Evolutionary conservation across 2,329 filamentous ascomycete genomes (phyloP), one percentile per base, ranked within the genome.

Genomic region (Rasamsonia emersonii): DNA sequence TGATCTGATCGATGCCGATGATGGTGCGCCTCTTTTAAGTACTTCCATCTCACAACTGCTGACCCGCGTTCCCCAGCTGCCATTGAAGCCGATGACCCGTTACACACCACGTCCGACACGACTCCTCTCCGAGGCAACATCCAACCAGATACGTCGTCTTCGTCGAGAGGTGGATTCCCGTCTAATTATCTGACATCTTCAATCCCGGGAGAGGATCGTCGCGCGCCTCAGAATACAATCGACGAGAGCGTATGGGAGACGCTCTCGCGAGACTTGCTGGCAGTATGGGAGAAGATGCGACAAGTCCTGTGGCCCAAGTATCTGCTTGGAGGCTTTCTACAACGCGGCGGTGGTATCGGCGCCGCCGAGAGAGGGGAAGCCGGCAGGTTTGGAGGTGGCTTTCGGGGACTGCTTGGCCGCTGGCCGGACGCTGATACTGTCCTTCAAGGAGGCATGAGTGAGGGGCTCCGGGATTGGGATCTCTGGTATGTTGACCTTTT

Each of bases 161-260:
- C 65, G 3, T 65, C 64, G 13, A 55, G 64, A 41, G 53, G 53
- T 33, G 54, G 71, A 30, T 70, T 84, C 37, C 79, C 86, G 49
- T 78, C 89, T 56, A 77, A 71, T 51, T 93, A 89, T 59, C 73
- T 95, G 46, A 94, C 86, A 16, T 91, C 85, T 14, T 78, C 79
- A 37, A 93, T 98, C 53, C 81, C 82, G 2, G 91, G 91, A 45
- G 89, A 96, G 61, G 91, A 98, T 65, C 82, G 91, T 33, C 75
- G 82, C 42, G 88, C 91, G 10, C 76, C 86, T 5, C 78, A 81
- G 44, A 93, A 93, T 64, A 98, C 91, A 27, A 93, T 98, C 58
- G 91, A 98, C 60, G 91, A 98, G 65, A 80, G 79, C 2, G 91
- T 98, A 24, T 98, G 91, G 91, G 85, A 89, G 25, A 98, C 91